Evolutionary conservation across 371 early-diverging fungal species (phyloP).

Genomic region (Syncephalastrum sp.): DNA sequence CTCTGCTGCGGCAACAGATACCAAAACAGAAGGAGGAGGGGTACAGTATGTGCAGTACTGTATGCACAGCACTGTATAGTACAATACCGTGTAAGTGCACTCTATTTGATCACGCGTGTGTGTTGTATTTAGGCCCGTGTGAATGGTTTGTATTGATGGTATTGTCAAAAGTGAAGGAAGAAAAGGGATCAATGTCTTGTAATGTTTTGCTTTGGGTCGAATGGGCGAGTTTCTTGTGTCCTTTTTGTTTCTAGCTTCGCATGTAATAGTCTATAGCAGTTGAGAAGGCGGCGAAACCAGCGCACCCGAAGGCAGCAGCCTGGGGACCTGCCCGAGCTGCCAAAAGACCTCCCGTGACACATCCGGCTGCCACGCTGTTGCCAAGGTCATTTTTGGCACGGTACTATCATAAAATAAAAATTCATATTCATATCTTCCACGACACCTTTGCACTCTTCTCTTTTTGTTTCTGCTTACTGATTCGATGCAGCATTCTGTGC

Average conservation of each 20-base stretch:
- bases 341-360: conserved; percentile 89
- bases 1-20: not conserved
- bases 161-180: too few relatives aligned
- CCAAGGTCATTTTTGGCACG: conserved; percentile 93
- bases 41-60: too few relatives aligned
- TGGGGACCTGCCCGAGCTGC: conserved; percentile 82
- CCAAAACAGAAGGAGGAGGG: not conserved
- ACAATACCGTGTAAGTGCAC: too few relatives aligned
- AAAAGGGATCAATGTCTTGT: too few relatives aligned
- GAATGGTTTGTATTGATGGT: too few relatives aligned
- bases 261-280: conserved; percentile 74
- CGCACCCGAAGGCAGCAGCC: conserved; percentile 83
- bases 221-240: too few relatives aligned
- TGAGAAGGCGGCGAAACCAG: conserved; percentile 94
- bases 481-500: conserved; percentile 94
- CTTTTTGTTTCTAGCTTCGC: conserved; percentile 5
- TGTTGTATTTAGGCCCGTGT: too few relatives aligned
- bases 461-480: conserved; percentile 52
- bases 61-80: too few relatives aligned
- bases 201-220: too few relatives aligned
- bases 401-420: conserved; percentile 54
- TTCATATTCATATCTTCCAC: not conserved
- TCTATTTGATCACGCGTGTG: too few relatives aligned
- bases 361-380: conserved; percentile 89
- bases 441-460: not conserved